phyloP scores from a whole-genome alignment of 345 rosid species.

The Triadica sebifera region DNA sequence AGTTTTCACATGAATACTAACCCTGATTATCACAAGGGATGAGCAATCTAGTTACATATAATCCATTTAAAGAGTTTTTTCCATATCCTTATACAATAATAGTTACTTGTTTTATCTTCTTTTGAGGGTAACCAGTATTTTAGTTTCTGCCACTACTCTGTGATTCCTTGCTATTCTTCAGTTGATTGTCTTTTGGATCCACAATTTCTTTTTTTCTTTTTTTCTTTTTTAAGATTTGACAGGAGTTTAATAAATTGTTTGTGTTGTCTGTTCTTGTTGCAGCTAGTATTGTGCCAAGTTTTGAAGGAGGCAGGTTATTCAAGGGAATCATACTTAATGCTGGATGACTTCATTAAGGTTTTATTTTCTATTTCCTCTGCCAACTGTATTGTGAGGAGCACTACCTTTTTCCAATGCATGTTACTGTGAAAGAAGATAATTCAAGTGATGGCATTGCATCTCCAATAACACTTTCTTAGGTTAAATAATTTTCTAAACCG shows the following conservation, averaged over 20 bases:
- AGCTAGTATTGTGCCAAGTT: conserved; percentile 58
- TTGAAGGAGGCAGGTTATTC: conserved; percentile 62
- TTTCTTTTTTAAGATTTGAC: neutral
- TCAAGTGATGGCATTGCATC: neutral
- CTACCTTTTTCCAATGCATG: neutral
- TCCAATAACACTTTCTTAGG: neutral
- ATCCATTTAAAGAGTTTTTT: neutral
- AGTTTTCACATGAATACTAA: too few species aligned
- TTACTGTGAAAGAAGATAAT: neutral
- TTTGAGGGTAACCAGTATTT: neutral
- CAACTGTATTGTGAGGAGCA: neutral
- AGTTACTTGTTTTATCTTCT: neutral
- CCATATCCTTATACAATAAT: neutral
- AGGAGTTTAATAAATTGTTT: neutral
- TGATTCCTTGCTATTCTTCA: neutral
- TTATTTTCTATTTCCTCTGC: neutral
- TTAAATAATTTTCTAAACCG: neutral
- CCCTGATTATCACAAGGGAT: too few species aligned
- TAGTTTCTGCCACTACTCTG: neutral
- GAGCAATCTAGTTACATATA: too few species aligned
- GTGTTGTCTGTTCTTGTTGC: conserved; percentile 21
- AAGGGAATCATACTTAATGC: conserved; percentile 44
- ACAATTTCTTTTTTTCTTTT: neutral
- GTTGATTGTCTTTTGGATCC: neutral
- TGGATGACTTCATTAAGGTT: conserved; percentile 62